A percentile compares a stretch with the other conserved stretches of the same genome.
phyloP scores from a whole-genome alignment of 2,329 filamentous ascomycete genomes.

The Neonectria punicea region DNA sequence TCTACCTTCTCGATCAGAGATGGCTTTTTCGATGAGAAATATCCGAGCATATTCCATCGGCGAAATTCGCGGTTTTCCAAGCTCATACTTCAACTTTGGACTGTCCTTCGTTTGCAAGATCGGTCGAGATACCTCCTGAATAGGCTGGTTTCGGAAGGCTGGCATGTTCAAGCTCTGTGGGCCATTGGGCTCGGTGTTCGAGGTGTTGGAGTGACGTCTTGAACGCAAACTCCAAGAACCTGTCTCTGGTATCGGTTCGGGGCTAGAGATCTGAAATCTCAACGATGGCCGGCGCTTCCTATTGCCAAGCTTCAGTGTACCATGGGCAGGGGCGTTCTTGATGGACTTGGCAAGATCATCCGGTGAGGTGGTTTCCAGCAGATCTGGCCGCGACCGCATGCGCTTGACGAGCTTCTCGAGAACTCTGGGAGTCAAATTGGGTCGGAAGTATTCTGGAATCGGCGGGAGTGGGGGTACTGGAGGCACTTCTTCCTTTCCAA shows the following conservation, averaged over 20 bases:
- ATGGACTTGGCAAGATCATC: constrained; percentile 14
- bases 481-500: constrained; percentile 31
- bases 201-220: constrained; percentile 4
- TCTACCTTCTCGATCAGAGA: constrained; percentile 39
- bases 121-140: background rate
- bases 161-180: background rate
- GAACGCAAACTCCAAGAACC: constrained; percentile 4
- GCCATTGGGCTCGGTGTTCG: background rate
- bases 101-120: constrained; percentile 7
- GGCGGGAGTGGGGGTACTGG: constrained; percentile 45
- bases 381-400: constrained; percentile 39
- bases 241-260: constrained; percentile 25
- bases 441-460: constrained; percentile 45
- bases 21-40: constrained; percentile 49
- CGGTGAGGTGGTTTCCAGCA: constrained; percentile 5
- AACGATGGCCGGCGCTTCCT: constrained; percentile 27
- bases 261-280: constrained; percentile 41
- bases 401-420: constrained; percentile 44
- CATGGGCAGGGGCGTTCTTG: constrained; percentile 3
- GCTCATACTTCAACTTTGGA: constrained; percentile 8
- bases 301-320: constrained; percentile 14
- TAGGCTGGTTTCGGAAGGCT: background rate
- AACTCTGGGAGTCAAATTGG: constrained; percentile 38
- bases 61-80: constrained; percentile 48
- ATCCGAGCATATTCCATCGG: constrained; percentile 54